phyloP scores from a whole-genome alignment of 2,329 filamentous ascomycete species.

The Metarhizium humberi region DNA sequence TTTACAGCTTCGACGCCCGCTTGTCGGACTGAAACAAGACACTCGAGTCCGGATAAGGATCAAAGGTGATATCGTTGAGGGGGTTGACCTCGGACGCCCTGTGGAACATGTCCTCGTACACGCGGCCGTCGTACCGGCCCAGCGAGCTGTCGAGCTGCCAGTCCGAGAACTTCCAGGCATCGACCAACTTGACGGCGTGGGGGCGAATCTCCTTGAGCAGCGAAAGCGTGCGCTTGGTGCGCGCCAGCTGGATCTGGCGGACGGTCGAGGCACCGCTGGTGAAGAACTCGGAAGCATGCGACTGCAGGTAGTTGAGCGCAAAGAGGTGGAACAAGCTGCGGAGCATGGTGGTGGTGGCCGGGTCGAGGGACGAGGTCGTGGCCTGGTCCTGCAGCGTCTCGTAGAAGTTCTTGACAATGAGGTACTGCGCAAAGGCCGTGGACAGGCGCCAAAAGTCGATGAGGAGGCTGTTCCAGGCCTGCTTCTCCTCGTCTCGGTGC shows the following conservation, averaged over 20 bases:
- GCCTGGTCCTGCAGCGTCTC: slow-evolving; percentile 32
- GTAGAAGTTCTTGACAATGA: slow-evolving; percentile 67
- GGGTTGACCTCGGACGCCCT: slow-evolving; percentile 65
- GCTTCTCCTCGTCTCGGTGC: slow-evolving; percentile 66
- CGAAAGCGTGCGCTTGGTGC: slow-evolving; percentile 58
- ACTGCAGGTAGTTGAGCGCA: slow-evolving; percentile 52
- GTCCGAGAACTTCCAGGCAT: slow-evolving; percentile 68
- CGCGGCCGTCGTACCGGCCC: slow-evolving; percentile 62
- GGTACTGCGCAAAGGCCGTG: slow-evolving; percentile 67
- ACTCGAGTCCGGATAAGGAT: slow-evolving; percentile 53
- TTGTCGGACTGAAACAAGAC: slow-evolving; percentile 12
- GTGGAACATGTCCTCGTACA: slow-evolving; percentile 70
- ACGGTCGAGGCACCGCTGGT: slow-evolving; percentile 59
- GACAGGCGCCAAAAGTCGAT: slow-evolving; percentile 71
- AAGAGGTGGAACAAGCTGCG: slow-evolving; percentile 79
- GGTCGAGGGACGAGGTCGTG: slow-evolving; percentile 44
- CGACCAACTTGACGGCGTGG: slow-evolving; percentile 62
- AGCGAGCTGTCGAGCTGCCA: slow-evolving; percentile 67
- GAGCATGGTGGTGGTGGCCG: slow-evolving; percentile 47
- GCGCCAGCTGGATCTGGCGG: slow-evolving; percentile 60
- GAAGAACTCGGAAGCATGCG: slow-evolving; percentile 65
- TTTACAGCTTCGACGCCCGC: slow-evolving; percentile 9
- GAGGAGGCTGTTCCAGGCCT: slow-evolving; percentile 67
- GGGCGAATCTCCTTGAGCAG: slow-evolving; percentile 64
- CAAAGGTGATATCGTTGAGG: slow-evolving; percentile 60